Conservation (phyloP, 2,329 filamentous ascomycete species). For the Triangularia verruculosa region DNA sequence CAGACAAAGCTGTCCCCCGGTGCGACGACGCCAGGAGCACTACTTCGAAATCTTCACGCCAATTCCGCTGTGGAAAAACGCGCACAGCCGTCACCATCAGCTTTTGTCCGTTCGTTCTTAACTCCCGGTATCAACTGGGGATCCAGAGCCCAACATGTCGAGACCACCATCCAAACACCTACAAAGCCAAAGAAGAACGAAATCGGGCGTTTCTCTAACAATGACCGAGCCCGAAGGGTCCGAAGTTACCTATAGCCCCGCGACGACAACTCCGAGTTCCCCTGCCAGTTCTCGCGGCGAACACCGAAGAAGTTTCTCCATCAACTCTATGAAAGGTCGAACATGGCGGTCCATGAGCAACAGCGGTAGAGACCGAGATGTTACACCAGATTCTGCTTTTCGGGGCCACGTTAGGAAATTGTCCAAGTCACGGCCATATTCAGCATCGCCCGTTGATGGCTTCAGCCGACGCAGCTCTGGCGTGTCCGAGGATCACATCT, state of each 20-base stretch:
- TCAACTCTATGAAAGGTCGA: slow-evolving; percentile 23
- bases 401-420: slow-evolving; percentile 23
- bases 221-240: slow-evolving; percentile 16
- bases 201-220: not conserved
- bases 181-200: slow-evolving; percentile 1
- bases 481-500: slow-evolving; percentile 29
- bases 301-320: slow-evolving; percentile 22
- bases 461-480: slow-evolving; percentile 32
- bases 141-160: not conserved
- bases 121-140: not conserved
- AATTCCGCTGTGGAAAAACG: not conserved
- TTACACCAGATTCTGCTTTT: slow-evolving; percentile 14
- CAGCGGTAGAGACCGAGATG: slow-evolving; percentile 18
- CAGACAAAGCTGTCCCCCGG: not conserved
- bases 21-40: not conserved
- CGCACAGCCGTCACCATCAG: not conserved
- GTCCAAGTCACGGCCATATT: slow-evolving; percentile 26
- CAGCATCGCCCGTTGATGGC: slow-evolving; percentile 24
- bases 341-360: slow-evolving; percentile 23
- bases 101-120: not conserved
- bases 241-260: slow-evolving; percentile 21
- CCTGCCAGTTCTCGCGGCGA: slow-evolving; percentile 23
- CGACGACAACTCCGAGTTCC: slow-evolving; percentile 21
- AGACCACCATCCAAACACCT: not conserved
- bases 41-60: not conserved